phyloP scores from a whole-genome alignment of 2,329 filamentous ascomycete species.

The Lecanoromycetidae sp. region DNA sequence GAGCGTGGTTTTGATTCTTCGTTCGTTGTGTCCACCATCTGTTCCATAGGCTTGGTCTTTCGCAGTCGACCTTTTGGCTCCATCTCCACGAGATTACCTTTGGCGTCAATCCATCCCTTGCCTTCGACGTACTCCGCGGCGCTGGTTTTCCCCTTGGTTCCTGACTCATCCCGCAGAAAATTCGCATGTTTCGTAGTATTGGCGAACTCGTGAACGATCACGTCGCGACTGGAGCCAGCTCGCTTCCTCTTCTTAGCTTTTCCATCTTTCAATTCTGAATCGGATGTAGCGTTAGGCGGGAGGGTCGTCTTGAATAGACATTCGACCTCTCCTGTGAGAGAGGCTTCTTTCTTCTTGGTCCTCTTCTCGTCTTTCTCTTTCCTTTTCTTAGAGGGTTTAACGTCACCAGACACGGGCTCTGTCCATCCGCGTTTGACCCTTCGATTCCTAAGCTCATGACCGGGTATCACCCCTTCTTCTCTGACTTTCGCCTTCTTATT shows the following conservation, averaged over 20 bases:
- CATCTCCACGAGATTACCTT: constrained; percentile 62
- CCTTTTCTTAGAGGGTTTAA: constrained; percentile 37
- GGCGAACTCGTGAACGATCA: constrained; percentile 77
- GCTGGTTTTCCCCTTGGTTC: constrained; percentile 35
- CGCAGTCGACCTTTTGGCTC: constrained; percentile 20
- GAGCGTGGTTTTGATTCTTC: background rate
- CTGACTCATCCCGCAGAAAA: constrained; percentile 54
- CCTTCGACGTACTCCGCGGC: constrained; percentile 63
- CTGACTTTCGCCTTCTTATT: constrained; percentile 40
- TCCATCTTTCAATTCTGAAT: constrained; percentile 22
- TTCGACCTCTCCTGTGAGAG: constrained; percentile 69
- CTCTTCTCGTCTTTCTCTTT: constrained; percentile 44
- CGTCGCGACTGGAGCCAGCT: constrained; percentile 49
- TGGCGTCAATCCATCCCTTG: constrained; percentile 74
- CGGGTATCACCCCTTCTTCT: constrained; percentile 45
- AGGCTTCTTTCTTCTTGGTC: constrained; percentile 50
- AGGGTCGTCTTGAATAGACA: constrained; percentile 74
- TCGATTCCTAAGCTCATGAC: constrained; percentile 62
- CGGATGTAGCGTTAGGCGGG: constrained; percentile 43
- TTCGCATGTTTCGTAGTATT: constrained; percentile 71
- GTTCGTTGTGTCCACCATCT: background rate
- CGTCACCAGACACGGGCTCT: constrained; percentile 44
- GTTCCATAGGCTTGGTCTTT: constrained; percentile 1
- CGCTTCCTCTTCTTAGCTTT: constrained; percentile 43
- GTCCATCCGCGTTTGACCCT: constrained; percentile 88